Evolutionary conservation across 768 basidiomycete species (phyloP).

Genomic region (Amanita jacksonii): DNA sequence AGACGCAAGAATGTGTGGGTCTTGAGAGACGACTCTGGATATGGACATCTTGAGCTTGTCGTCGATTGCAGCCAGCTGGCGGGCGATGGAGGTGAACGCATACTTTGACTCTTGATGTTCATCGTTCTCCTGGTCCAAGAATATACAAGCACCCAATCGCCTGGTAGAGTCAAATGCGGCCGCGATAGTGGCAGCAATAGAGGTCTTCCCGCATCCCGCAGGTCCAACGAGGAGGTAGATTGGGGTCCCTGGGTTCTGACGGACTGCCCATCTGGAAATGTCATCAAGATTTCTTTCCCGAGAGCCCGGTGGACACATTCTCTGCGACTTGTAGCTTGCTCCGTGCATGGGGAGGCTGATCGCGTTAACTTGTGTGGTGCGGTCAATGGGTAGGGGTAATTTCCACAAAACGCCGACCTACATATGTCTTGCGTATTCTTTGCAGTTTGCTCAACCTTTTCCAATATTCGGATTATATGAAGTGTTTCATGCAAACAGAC

Average conservation of each 20-base stretch:
- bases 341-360: slow-evolving; percentile 6
- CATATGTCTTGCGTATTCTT: neutral
- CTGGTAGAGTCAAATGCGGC: slow-evolving; percentile 15
- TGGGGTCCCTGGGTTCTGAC: slow-evolving; percentile 9
- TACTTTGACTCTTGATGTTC: slow-evolving; percentile 14
- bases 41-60: slow-evolving; percentile 7
- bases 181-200: slow-evolving; percentile 22
- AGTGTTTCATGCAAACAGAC: slow-evolving; percentile 1
- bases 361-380: neutral
- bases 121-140: slow-evolving; percentile 14
- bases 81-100: slow-evolving; percentile 25
- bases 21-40: neutral
- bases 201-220: slow-evolving; percentile 23
- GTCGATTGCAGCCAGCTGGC: slow-evolving; percentile 23
- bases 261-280: slow-evolving; percentile 14
- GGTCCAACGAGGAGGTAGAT: slow-evolving; percentile 20
- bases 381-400: neutral
- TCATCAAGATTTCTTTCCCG: slow-evolving; percentile 11
- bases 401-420: neutral
- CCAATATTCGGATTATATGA: slow-evolving; percentile 3
- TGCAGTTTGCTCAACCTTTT: slow-evolving; percentile 2
- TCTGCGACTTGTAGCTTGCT: slow-evolving; percentile 8
- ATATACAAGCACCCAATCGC: slow-evolving; percentile 23
- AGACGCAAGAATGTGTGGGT: slow-evolving; percentile 5
- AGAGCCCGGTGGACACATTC: slow-evolving; percentile 9